Percentiles rank a stretch among this genome's conserved stretches.
These are phyloP conservation scores for Blastobotrys arbuscula DNA, from an alignment of 1,139 yeast species.

Conservation along the genomic window DNA sequence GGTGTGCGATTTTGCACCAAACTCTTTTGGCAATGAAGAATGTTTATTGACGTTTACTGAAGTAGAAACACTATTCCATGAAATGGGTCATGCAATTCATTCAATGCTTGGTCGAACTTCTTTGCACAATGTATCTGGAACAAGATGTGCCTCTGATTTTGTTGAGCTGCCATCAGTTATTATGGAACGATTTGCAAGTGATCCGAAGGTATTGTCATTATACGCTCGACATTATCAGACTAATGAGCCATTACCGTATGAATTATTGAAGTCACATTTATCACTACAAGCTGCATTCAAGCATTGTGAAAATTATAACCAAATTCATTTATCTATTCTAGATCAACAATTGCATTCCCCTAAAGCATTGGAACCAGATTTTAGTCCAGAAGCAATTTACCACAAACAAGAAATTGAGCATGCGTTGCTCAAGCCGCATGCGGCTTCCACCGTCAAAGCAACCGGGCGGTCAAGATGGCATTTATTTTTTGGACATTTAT, in stretches of 20 bases:
- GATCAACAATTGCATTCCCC: conserved; percentile 72
- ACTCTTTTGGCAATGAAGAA: conserved; percentile 22
- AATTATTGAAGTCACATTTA: conserved; percentile 47
- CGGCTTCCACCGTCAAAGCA: conserved; percentile 1
- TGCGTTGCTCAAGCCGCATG: conserved; percentile 34
- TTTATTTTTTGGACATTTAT: conserved; percentile 88
- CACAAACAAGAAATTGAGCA: conserved; percentile 54
- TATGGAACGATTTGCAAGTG: conserved; percentile 89
- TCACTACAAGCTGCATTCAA: conserved; percentile 50
- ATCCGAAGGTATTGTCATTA: conserved; percentile 63
- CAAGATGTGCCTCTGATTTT: conserved; percentile 92
- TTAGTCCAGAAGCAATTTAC: conserved; percentile 55
- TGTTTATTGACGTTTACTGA: conserved; percentile 65
- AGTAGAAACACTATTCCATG: conserved; percentile 92
- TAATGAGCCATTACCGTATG: conserved; percentile 52
- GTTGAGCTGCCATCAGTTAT: conserved; percentile 93
- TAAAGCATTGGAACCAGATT: conserved; percentile 28
- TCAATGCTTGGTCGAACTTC: conserved; percentile 92
- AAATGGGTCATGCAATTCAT: conserved; percentile 99
- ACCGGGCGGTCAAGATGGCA: conserved; percentile 69
- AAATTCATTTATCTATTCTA: conserved; percentile 80
- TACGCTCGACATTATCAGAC: conserved; percentile 75
- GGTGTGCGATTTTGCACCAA: conserved; percentile 64
- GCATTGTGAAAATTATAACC: conserved; percentile 76
- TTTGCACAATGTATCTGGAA: conserved; percentile 88